These are phyloP conservation scores for Alternaria arborescens DNA, from an alignment of 2,329 filamentous ascomycete species.

Conservation along the genomic window DNA sequence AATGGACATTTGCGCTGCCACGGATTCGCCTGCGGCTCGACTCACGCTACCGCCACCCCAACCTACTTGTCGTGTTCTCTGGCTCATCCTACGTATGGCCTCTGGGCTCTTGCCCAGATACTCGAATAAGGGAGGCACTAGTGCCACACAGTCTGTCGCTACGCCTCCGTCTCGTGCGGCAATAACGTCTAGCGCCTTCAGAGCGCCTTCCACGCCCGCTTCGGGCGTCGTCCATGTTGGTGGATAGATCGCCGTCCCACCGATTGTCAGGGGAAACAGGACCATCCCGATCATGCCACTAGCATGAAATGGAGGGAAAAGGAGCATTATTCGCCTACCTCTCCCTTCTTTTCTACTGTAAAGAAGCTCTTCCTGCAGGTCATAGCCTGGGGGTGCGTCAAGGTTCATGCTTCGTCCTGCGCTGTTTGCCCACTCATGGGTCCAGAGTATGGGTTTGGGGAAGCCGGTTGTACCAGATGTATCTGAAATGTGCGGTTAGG, in stretches of 20 bases:
- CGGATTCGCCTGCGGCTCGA: slow-evolving; percentile 5
- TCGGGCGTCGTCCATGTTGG: slow-evolving; percentile 5
- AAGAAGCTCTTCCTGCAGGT: neutral
- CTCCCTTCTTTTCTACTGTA: neutral
- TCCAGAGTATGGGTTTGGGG: slow-evolving; percentile 48
- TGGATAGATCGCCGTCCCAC: slow-evolving; percentile 11
- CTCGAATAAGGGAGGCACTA: slow-evolving; percentile 8
- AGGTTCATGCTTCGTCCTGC: slow-evolving; percentile 9
- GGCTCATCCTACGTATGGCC: slow-evolving; percentile 6
- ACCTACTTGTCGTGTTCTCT: neutral
- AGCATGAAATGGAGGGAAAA: slow-evolving; percentile 19
- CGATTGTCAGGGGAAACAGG: slow-evolving; percentile 10
- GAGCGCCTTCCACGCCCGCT: neutral
- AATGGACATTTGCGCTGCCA: slow-evolving; percentile 10
- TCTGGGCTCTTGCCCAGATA: slow-evolving; percentile 10
- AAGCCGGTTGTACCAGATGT: slow-evolving; percentile 51
- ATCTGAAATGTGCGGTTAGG: slow-evolving; percentile 17
- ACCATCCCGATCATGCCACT: slow-evolving; percentile 14
- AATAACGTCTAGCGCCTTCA: neutral
- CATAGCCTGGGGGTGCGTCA: slow-evolving; percentile 4
- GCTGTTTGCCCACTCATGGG: slow-evolving; percentile 24
- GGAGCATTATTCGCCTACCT: slow-evolving; percentile 3
- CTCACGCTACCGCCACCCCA: slow-evolving; percentile 23
- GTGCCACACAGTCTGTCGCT: neutral
- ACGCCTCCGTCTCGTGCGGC: neutral